phyloP scores from a whole-genome alignment of 2,329 filamentous ascomycete species.

The Ceratocystis cacaofunesta region DNA sequence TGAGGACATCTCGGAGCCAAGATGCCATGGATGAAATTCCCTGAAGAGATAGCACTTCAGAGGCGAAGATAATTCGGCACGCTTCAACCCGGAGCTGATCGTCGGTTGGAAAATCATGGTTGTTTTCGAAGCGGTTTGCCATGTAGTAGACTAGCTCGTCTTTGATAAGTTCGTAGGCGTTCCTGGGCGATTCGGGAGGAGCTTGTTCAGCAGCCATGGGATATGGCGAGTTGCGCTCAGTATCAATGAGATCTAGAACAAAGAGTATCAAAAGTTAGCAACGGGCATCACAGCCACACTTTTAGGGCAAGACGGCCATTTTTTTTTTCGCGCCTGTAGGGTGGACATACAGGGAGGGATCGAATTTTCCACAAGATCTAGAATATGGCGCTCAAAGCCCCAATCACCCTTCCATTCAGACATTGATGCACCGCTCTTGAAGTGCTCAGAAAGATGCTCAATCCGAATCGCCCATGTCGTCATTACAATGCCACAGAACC shows the following conservation, averaged over 20 bases:
- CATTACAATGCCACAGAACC: constrained; percentile 49
- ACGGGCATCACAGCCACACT: constrained; percentile 17
- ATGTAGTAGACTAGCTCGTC: constrained; percentile 40
- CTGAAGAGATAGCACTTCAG: constrained; percentile 33
- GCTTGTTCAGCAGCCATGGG: constrained; percentile 36
- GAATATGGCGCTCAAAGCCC: constrained; percentile 48
- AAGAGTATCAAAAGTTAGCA: constrained; percentile 1
- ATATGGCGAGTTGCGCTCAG: constrained; percentile 42
- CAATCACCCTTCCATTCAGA: constrained; percentile 56
- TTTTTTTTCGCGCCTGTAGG: constrained; percentile 19
- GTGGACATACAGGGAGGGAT: constrained; percentile 45
- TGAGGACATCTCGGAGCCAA: constrained; percentile 46
- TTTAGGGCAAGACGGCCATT: constrained; percentile 30
- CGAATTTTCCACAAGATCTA: constrained; percentile 50
- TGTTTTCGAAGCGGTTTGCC: constrained; percentile 30
- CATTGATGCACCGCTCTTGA: constrained; percentile 52
- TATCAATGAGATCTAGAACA: constrained; percentile 44
- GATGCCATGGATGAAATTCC: constrained; percentile 27
- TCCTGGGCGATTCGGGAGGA: constrained; percentile 34
- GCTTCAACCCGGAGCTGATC: constrained; percentile 42
- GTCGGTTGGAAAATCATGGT: constrained; percentile 32
- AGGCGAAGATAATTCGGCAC: constrained; percentile 42
- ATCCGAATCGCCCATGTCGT: constrained; percentile 45
- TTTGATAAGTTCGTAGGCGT: constrained; percentile 48
- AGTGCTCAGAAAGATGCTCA: constrained; percentile 53